Base-by-base conservation (phyloP, 805 yeast species). In the Kodamaea lidongshanica region DNA sequence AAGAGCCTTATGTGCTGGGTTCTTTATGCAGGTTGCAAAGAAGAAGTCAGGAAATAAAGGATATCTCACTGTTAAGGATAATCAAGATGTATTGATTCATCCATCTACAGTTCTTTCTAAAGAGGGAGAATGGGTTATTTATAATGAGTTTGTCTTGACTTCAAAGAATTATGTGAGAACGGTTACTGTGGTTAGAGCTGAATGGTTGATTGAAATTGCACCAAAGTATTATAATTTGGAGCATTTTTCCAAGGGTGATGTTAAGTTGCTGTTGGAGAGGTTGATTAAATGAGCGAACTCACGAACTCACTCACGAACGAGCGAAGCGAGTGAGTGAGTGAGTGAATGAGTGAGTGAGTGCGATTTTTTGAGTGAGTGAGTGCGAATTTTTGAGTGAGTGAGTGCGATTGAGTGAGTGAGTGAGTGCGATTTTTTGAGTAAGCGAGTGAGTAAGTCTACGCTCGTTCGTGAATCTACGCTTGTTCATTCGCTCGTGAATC, bases 1-100 rank as follows among this genome's bases (percentile, higher is more conserved):
- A 34, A 83, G 81, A 54, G 95, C 97, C 0, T 59, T 92, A 35
- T 71, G 85, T 4, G 73, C 85, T n/a, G 98, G 98, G 2, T 88
- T 87, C 56, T 92, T 92, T 66, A 88, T 92, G 97, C 98, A 92
- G 64, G 94, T 84, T 33, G 97, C 96, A 19, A 92, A 88, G 63
- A 85, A 84, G 65, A 77, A 75, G 62, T 73, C 82, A n/a, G 70
- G 74, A 23, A 81, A 79, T 47, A 61, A 61, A 42, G 88, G 84
- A n/a, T 89, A 81, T 55, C 71, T 83, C 45, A 92, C 98, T 0
- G 82, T 88, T 29, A 87, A 87, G 58, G 98, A 92, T 58, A 87
- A 88, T 51, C 98, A 92, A 64, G 97, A 89, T 40, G 97, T 89
- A 8, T 61, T 87, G 46, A 70, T 92, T 27, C 98, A 92, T 54